phyloP scores from a whole-genome alignment of 2,329 filamentous ascomycete species.

The Alternaria atra region DNA sequence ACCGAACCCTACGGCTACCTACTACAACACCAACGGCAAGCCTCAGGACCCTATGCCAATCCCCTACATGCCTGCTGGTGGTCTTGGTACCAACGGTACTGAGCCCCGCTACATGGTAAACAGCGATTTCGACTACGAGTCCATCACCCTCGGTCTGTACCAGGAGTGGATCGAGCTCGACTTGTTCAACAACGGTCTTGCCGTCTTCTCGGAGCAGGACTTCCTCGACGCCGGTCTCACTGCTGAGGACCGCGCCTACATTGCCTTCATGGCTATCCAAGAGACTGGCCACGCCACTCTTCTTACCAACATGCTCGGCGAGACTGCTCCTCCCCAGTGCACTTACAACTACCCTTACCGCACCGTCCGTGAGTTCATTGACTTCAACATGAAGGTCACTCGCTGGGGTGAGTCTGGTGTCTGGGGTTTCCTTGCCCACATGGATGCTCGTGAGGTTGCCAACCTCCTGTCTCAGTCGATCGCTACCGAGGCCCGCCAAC shows the following conservation, averaged over 20 bases:
- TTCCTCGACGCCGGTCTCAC: constrained; percentile 74
- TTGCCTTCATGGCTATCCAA: constrained; percentile 80
- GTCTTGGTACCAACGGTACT: constrained; percentile 79
- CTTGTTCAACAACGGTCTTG: constrained; percentile 79
- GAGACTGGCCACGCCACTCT: constrained; percentile 81
- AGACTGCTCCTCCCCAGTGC: constrained; percentile 75
- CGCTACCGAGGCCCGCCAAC: constrained; percentile 80
- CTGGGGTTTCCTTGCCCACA: constrained; percentile 80
- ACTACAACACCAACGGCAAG: constrained; percentile 75
- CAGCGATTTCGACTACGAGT: constrained; percentile 85
- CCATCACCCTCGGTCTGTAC: constrained; percentile 76
- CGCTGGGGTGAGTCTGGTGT: constrained; percentile 81
- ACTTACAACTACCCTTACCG: constrained; percentile 82
- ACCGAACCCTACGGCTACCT: constrained; percentile 68
- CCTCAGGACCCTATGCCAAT: constrained; percentile 74
- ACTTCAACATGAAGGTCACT: constrained; percentile 87
- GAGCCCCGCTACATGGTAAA: constrained; percentile 78
- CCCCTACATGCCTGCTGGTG: constrained; percentile 75
- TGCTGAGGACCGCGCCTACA: constrained; percentile 73
- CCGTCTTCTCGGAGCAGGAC: constrained; percentile 72
- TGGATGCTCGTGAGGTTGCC: constrained; percentile 77
- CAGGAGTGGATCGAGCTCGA: constrained; percentile 88
- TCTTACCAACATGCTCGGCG: constrained; percentile 78
- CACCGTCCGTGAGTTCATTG: constrained; percentile 78
- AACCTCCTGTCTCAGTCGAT: constrained; percentile 79